A percentile compares a stretch with the other conserved stretches of the same genome.
phyloP scores from a whole-genome alignment of 148 eudicot genomes.

The Rhododendron ferrugineum region DNA sequence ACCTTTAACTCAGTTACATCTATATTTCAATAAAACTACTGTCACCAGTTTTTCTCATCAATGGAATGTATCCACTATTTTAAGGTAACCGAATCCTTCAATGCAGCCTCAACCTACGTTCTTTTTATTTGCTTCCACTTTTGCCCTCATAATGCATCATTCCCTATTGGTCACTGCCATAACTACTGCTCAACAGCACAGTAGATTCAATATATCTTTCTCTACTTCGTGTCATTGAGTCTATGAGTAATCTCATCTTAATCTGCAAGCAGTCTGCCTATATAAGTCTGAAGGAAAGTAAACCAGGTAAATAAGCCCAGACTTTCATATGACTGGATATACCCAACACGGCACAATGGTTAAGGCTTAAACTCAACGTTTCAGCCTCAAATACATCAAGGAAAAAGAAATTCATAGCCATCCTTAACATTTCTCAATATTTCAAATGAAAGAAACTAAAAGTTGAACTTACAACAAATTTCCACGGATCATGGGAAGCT shows the following conservation, averaged over 20 bases:
- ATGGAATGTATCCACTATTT: background rate
- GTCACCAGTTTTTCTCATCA: background rate
- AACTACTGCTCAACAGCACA: background rate
- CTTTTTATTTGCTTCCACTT: background rate
- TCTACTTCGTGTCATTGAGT: background rate
- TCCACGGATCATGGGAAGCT: constrained; percentile 54
- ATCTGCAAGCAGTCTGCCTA: background rate
- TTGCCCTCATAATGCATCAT: background rate
- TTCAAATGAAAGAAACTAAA: background rate
- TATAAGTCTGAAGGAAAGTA: background rate
- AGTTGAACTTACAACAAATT: constrained; percentile 58
- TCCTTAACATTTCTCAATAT: background rate
- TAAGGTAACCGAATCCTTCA: background rate
- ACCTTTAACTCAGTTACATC: background rate
- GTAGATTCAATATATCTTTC: background rate
- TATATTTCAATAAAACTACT: background rate
- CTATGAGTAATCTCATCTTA: background rate
- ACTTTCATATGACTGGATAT: background rate
- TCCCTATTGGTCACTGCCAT: background rate
- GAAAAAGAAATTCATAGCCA: background rate
- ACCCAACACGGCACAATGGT: background rate
- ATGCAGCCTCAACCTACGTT: background rate
- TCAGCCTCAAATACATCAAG: background rate
- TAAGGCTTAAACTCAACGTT: background rate
- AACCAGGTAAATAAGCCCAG: background rate